These are phyloP conservation scores for Potentilla sterilis DNA, from an alignment of 306 rosid genomes.

Conservation along the genomic window DNA sequence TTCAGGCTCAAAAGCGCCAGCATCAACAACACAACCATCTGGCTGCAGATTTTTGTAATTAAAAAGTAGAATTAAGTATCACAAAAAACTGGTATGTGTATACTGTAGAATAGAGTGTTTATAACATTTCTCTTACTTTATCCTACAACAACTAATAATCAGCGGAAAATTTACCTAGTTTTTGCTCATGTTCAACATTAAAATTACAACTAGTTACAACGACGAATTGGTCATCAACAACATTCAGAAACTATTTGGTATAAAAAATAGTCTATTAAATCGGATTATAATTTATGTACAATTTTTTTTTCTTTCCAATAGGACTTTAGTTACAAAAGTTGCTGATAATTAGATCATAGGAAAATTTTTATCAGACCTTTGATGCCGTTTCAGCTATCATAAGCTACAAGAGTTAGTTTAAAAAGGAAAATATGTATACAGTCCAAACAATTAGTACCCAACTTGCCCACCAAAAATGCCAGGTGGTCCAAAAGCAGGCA, in stretches of 20 bases:
- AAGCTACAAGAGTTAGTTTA: background rate
- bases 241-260: background rate
- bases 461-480: background rate
- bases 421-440: too few species aligned
- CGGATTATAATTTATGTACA: background rate
- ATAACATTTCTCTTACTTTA: too few species aligned
- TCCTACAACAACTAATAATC: too few species aligned
- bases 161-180: background rate
- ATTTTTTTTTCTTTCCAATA: too few species aligned
- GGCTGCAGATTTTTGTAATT: too few species aligned
- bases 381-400: background rate
- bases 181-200: background rate
- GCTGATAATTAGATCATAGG: background rate
- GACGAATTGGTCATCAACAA: background rate
- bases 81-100: too few species aligned
- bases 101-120: too few species aligned
- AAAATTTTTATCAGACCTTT: background rate
- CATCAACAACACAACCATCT: too few species aligned
- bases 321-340: background rate
- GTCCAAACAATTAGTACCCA: background rate
- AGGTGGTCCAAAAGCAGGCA: background rate
- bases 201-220: background rate
- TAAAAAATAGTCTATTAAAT: background rate
- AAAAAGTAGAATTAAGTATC: too few species aligned
- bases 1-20: too few species aligned